Evolutionary conservation across 2,329 filamentous ascomycete species (phyloP).

Genomic region (Spiromastix sp.): DNA sequence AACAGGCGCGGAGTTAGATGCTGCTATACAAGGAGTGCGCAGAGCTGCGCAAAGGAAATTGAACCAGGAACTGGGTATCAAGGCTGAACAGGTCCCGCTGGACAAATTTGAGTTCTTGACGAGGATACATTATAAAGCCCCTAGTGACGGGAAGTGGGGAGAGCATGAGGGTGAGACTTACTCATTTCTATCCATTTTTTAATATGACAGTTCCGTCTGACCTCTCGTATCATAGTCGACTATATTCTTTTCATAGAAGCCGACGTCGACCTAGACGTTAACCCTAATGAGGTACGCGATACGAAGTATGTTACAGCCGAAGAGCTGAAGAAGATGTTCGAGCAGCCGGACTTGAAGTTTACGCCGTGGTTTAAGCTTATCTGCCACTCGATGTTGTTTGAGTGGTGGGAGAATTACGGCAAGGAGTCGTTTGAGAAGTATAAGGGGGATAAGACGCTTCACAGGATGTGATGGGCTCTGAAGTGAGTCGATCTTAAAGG

Average conservation of each 20-base stretch:
- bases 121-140: conserved; percentile 94
- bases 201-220: not conserved
- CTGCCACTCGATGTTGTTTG: conserved; percentile 92
- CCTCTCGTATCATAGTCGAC: conserved; percentile 59
- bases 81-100: conserved; percentile 74
- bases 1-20: conserved; percentile 71
- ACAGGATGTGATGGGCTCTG: conserved; percentile 57
- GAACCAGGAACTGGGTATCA: conserved; percentile 89
- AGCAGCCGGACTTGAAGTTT: conserved; percentile 69
- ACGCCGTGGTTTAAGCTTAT: conserved; percentile 99
- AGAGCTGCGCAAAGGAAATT: conserved; percentile 87
- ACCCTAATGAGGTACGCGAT: conserved; percentile 80
- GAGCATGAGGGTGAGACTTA: conserved; percentile 84
- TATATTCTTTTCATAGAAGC: conserved; percentile 98
- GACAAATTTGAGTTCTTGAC: conserved; percentile 91
- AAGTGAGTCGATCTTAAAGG: not conserved
- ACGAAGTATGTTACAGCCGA: conserved; percentile 74
- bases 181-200: not conserved
- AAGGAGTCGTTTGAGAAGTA: conserved; percentile 72
- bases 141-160: conserved; percentile 95
- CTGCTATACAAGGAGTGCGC: conserved; percentile 77
- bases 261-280: conserved; percentile 74
- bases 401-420: conserved; percentile 85
- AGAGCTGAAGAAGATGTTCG: conserved; percentile 75
- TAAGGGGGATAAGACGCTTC: conserved; percentile 74